Base-by-base conservation (phyloP, 1,139 yeast genomes). In the Saccharomyces pastorianus region DNA sequence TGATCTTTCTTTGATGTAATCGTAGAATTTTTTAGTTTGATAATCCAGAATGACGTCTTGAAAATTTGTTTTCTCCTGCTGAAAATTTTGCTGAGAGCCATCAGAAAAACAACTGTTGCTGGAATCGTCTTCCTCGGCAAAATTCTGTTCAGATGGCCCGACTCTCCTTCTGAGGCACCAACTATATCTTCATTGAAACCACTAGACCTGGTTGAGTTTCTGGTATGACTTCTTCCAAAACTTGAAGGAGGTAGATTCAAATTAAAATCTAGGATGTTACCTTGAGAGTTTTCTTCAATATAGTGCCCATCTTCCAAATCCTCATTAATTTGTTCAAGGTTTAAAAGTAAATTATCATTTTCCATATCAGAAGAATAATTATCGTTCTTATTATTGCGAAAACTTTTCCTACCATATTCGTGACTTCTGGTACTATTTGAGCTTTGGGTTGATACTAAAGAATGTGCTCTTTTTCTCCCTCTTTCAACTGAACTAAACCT, bases 221-320 rank as follows among this genome's bases (percentile, higher is more conserved):
- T 62, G 29, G 61, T 64, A 2, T 61, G 50, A 27, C 51, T 52
- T 41, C 65, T 55, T 2, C 69, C 71, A 48, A 63, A 58, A 50
- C 70, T 65, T 6, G 71, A 68, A 8, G 71, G 66, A 1, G 68
- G 67, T 38, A 67, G 51, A 17, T 65, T 62, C 17, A 67, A 54
- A 50, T 66, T 60, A n/a, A 64, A 51, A 11, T 59, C 54, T 58
- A 67, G 53, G 34, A 57, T 58, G 32, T 60, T 61, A 34, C 52
- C 56, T 20, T 46, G 42, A 14, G 51, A 49, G 25, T 48, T 47
- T n/a, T 52, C 54, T 32, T 49, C 54, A 20, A 52, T 48, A 6
- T 56, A 51, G 7, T 54, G 49, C 17, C 55, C 53, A n/a, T 56
- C 62, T 6, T 61, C 61, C 9, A 61, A 46, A 8, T 66, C 67